A percentile compares a stretch with the other conserved stretches of the same genome.
Conservation (phyloP, 441 rosid genomes). For the Erodium trifolium region DNA sequence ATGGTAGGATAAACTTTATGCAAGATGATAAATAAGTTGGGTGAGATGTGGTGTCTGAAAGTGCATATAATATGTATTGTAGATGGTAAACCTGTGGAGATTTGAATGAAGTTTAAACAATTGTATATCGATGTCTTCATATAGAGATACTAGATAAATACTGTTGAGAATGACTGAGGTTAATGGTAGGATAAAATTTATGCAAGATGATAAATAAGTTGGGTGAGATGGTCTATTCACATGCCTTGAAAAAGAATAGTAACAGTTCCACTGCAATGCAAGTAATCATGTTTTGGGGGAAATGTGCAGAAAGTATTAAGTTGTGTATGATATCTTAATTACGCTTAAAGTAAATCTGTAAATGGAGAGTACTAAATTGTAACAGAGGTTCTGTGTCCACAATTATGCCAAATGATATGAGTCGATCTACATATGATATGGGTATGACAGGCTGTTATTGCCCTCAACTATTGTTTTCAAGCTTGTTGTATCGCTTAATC, state of each 20-base stretch:
- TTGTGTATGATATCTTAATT: no score
- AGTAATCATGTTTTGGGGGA: background rate
- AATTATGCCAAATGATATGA: background rate
- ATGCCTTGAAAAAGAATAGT: background rate
- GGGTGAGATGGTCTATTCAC: background rate
- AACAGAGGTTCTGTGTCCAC: background rate
- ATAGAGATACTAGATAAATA: no score
- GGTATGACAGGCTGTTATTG: background rate
- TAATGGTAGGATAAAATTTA: background rate
- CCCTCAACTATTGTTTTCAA: background rate
- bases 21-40: no score
- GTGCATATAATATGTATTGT: no score
- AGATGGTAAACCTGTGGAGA: no score
- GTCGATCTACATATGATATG: background rate
- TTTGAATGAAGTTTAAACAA: no score
- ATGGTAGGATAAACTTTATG: no score
- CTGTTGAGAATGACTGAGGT: no score
- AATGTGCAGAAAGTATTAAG: background rate
- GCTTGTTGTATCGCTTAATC: background rate
- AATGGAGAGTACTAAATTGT: no score
- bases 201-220: background rate
- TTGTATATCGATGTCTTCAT: no score
- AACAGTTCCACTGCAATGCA: background rate
- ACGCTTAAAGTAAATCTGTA: no score
- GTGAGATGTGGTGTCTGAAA: background rate